phyloP scores from a whole-genome alignment of 176 grass and related monocot species.

The Cenchrus americanus region DNA sequence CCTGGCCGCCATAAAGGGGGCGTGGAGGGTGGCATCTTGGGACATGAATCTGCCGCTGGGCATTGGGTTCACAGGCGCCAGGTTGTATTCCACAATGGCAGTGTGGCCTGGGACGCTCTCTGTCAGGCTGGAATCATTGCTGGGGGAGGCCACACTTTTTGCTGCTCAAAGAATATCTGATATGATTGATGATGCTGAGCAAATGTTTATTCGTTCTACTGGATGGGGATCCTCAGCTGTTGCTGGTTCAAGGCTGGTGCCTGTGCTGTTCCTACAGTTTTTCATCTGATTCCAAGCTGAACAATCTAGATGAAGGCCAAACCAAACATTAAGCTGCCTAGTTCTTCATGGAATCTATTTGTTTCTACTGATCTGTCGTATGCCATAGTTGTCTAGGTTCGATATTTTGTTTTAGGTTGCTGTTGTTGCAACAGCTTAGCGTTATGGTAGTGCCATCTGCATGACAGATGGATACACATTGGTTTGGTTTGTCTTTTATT shows the following conservation, averaged over 20 bases:
- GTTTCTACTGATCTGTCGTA: neutral
- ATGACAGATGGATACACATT: slow-evolving; percentile 52
- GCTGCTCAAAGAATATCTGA: neutral
- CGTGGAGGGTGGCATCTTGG: slow-evolving; percentile 44
- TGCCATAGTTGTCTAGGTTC: slow-evolving; percentile 21
- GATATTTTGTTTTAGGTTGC: slow-evolving; percentile 7
- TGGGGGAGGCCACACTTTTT: slow-evolving; percentile 23
- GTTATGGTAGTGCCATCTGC: slow-evolving; percentile 32
- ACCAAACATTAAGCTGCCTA: neutral
- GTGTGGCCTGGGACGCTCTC: slow-evolving; percentile 44
- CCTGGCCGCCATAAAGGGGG: slow-evolving; percentile 44
- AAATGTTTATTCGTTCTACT: slow-evolving; percentile 9
- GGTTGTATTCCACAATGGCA: slow-evolving; percentile 63
- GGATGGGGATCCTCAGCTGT: neutral
- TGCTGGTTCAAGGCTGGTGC: neutral
- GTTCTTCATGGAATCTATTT: neutral
- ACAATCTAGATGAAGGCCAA: neutral
- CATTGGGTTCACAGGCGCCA: slow-evolving; percentile 54
- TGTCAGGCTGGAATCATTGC: slow-evolving; percentile 57
- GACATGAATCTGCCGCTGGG: slow-evolving; percentile 51
- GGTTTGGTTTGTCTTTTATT: slow-evolving; percentile 55
- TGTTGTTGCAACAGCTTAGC: slow-evolving; percentile 46
- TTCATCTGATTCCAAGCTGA: slow-evolving; percentile 8
- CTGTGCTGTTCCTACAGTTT: slow-evolving; percentile 15
- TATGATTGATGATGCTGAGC: neutral